Evolutionary conservation across 2,329 filamentous ascomycete genomes (phyloP), one percentile per base, ranked within the genome.

Genomic region (Sporothrix euskadiensis): DNA sequence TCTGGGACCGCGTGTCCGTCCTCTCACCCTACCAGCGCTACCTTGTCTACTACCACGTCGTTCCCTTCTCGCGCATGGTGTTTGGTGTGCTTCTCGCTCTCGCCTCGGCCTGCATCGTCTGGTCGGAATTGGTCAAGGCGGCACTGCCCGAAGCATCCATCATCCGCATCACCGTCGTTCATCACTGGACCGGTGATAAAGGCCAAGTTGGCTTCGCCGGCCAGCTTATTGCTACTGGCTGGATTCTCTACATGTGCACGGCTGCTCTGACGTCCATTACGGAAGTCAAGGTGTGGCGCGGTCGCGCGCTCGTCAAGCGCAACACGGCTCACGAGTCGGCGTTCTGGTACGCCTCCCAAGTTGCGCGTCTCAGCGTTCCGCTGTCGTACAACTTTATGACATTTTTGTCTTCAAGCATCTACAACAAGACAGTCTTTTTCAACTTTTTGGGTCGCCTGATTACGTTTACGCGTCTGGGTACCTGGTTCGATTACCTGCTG

Each of bases 251-350:
- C 84, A 99, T 99, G 96, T 97, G 93, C 81, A 87, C 92, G 16
- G 94, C 94, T 65, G 94, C 96, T 5, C 88, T 98, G 69, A 92
- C 90, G 73, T 94, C 94, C 8, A 91, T 99, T 79, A 94, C 91
- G 16, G 94, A 97, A 80, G 93, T 97, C 78, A 97, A 96, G 79
- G 94, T 98, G n/a, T 99, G 96, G 96, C 92, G 96, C 73, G 96
- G 97, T 68, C 90, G 96, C 47, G 95, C 96, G 0, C 86, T 99
- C 6, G 95, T 98, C 65, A 90, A 89, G 74, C 90, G 96, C 73
- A 96, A 97, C 79, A 99, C 96, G 0, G 95, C 97, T 74, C 90
- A 93, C 75, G 96, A 98, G 80, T 94, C 91, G 69, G 96, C 96
- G 0, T 97, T 95, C 77, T 99, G 97, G 94, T 99, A 98, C 80